These are phyloP conservation scores for Neospermospora avenae DNA, from an alignment of 2,329 filamentous ascomycete species.

Conservation along the genomic window DNA sequence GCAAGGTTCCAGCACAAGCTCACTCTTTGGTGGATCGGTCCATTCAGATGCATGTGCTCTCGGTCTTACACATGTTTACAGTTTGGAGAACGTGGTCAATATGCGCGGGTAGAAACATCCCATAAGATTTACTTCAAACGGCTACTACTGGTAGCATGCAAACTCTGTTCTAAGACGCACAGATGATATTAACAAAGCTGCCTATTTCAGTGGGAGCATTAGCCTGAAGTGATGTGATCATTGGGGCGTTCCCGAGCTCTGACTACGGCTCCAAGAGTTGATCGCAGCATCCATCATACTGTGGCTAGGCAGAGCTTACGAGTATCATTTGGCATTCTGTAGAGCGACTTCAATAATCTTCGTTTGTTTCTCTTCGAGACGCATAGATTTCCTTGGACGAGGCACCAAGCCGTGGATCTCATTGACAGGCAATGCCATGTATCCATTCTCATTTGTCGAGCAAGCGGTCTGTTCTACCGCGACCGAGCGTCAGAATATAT, in stretches of 20 bases:
- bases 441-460: conserved; percentile 7
- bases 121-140: background rate
- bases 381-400: conserved; percentile 6
- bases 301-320: background rate
- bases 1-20: background rate
- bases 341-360: background rate
- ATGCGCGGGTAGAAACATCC: background rate
- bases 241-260: background rate
- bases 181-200: background rate
- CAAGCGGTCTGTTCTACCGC: conserved; percentile 7
- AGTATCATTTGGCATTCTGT: conserved; percentile 5
- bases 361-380: conserved; percentile 3
- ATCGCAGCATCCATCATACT: background rate
- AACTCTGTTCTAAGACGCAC: conserved; percentile 2
- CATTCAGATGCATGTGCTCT: background rate
- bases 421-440: background rate
- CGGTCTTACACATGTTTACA: background rate
- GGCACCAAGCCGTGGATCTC: background rate
- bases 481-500: conserved; percentile 4
- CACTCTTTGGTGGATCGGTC: background rate
- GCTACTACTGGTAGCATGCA: background rate
- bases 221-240: conserved; percentile 3
- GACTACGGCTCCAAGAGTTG: background rate
- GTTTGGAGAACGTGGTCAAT: background rate
- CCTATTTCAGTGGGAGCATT: conserved; percentile 1